These are phyloP conservation scores for Lactarius indigo DNA, from an alignment of 768 basidiomycete genomes.

Conservation along the genomic window DNA sequence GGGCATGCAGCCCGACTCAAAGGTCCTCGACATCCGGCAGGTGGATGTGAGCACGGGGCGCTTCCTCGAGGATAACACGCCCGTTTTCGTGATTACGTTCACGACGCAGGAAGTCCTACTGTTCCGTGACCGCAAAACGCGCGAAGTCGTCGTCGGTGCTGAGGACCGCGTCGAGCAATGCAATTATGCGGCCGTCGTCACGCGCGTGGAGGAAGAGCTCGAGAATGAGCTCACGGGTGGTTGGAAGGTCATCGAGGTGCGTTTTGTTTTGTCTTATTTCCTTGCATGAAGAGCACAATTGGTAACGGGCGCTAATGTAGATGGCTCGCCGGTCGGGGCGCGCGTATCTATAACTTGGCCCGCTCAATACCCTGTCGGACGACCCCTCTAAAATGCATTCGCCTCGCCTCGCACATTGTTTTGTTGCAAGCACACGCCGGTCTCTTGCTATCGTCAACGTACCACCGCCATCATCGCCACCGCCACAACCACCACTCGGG, in stretches of 20 bases:
- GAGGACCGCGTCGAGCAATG: slow-evolving; percentile 92
- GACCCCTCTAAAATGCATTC: slow-evolving; percentile 1
- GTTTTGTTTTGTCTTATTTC: slow-evolving; percentile 27
- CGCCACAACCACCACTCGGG: slow-evolving; percentile 17
- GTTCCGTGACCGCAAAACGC: slow-evolving; percentile 86
- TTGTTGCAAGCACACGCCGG: slow-evolving; percentile 14
- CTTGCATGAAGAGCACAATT: background rate
- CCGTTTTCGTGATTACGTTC: slow-evolving; percentile 90
- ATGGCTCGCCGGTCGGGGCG: slow-evolving; percentile 51
- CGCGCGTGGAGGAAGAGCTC: slow-evolving; percentile 82
- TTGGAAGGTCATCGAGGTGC: slow-evolving; percentile 96
- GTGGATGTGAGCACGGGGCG: slow-evolving; percentile 91
- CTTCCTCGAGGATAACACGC: slow-evolving; percentile 84
- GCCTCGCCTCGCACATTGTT: slow-evolving; percentile 10
- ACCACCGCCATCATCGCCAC: background rate
- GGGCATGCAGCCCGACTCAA: slow-evolving; percentile 88
- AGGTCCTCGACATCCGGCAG: slow-evolving; percentile 94
- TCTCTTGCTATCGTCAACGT: slow-evolving; percentile 5
- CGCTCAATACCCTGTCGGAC: background rate
- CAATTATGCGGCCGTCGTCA: slow-evolving; percentile 87
- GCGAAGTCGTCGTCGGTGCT: slow-evolving; percentile 83
- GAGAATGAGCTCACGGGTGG: slow-evolving; percentile 93
- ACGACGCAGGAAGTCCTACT: slow-evolving; percentile 90
- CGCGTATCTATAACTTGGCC: slow-evolving; percentile 37
- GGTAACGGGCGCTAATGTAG: slow-evolving; percentile 30